A percentile compares a stretch with the other conserved stretches of the same genome.
These are phyloP conservation scores for Aspergillus neotritici DNA, from an alignment of 2,329 filamentous ascomycete species.

Conservation along the genomic window DNA sequence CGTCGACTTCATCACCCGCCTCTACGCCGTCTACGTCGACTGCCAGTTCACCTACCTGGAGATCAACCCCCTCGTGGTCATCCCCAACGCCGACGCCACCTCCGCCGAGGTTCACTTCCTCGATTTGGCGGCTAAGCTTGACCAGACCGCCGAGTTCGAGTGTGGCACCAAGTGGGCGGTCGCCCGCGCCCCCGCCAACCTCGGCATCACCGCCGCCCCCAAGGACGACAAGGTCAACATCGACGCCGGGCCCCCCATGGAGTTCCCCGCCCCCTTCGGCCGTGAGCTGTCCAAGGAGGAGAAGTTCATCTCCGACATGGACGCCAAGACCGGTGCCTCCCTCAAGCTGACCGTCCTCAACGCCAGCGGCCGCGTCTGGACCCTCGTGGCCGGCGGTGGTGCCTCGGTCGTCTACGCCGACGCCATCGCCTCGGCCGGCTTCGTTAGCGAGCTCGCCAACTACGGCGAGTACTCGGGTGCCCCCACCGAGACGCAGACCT, in stretches of 20 bases:
- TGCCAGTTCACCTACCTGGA: conserved; percentile 99
- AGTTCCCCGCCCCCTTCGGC: conserved; percentile 97
- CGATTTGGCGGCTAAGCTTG: conserved; percentile 95
- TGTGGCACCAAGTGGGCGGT: conserved; percentile 99
- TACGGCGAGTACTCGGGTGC: conserved; percentile 99
- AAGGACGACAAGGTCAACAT: conserved; percentile 75
- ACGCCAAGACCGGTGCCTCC: conserved; percentile 98
- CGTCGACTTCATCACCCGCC: conserved; percentile 95
- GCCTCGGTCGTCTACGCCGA: conserved; percentile 98
- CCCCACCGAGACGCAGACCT: conserved; percentile 97
- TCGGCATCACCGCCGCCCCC: conserved; percentile 69
- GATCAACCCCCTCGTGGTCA: conserved; percentile 98
- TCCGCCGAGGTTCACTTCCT: conserved; percentile 96
- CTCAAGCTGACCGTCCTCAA: conserved; percentile 98
- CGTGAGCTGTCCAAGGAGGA: conserved; percentile 99
- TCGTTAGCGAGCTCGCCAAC: conserved; percentile 95
- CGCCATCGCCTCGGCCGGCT: conserved; percentile 93
- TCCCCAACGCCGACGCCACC: conserved; percentile 86
- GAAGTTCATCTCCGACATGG: conserved; percentile 96
- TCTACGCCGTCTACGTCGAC: conserved; percentile 99
- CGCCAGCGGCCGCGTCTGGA: conserved; percentile 88
- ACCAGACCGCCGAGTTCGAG: conserved; percentile 99
- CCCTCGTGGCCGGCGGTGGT: conserved; percentile 97
- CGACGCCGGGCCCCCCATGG: conserved; percentile 95
- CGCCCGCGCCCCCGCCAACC: conserved; percentile 80